Evolutionary conservation across 106 monocot genomes (phyloP), one percentile per base, ranked within the genome.

Genomic region (Acorus calamus): DNA sequence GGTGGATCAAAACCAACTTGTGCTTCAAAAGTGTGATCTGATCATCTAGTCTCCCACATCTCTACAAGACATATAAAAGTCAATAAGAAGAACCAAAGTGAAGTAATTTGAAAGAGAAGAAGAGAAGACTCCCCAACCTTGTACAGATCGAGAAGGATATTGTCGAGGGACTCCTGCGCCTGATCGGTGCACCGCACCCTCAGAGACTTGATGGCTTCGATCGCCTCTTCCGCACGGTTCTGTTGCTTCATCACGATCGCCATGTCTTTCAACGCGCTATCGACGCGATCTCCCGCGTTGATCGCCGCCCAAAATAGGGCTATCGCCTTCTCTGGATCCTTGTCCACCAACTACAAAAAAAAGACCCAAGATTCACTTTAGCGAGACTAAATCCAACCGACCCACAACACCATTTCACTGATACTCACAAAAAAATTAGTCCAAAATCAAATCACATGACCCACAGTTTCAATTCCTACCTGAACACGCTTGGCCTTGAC

Each of bases 201-300:
- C 62, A 96, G 62, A 42, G 89, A 90, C 65, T 78, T 89, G 74
- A 96, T 90, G 8, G 94, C 94, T 47, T 96, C 90, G 43, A 96
- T 85, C 14, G 94, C 94, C 66, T 96, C 94, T 66, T 96, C 94
- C 4, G 94, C 82, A 7, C 94, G 69, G 57, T 96, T 90, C 78
- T 90, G 82, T 67, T 94, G 94, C 79, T 94, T 94, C 94, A 94
- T 94, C 47, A 94, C 94, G 42, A 94, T 86, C 44, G 94, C 94
- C 89, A 94, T 94, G 79, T 94, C 89, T 62, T 94, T 94, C 41
- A 94, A 69, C 8, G 94, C 94, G 56, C 89, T 89, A 47, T 94
- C 94, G 0, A 94, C 89, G 6, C 94, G 67, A 65, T 90, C 94
- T 0, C 89, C 94, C 43, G 86, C 78, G 51, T 94, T 94, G 62